phyloP scores from a whole-genome alignment of 2,329 filamentous ascomycete species.

The Sclerotinia glacialis region DNA sequence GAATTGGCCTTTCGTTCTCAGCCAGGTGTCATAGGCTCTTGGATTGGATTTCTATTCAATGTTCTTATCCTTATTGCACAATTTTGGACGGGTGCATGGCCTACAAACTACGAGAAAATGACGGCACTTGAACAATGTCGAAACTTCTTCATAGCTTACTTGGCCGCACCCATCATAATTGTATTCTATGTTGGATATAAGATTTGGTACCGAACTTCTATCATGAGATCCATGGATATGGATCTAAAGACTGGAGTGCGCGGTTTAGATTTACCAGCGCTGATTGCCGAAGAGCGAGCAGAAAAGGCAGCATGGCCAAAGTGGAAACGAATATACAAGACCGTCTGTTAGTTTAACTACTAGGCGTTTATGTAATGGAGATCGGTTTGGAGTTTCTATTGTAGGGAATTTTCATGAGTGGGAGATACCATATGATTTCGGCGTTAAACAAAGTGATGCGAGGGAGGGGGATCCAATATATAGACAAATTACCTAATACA shows the following conservation, averaged over 20 bases:
- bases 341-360: slow-evolving; percentile 55
- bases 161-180: slow-evolving; percentile 66
- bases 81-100: slow-evolving; percentile 83
- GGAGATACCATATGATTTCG: slow-evolving; percentile 13
- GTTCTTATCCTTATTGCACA: slow-evolving; percentile 73
- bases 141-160: slow-evolving; percentile 71
- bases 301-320: slow-evolving; percentile 69
- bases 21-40: slow-evolving; percentile 76
- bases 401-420: neutral
- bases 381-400: neutral
- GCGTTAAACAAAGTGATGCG: neutral
- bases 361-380: neutral
- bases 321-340: slow-evolving; percentile 76
- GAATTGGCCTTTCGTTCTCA: slow-evolving; percentile 82
- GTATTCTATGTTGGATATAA: slow-evolving; percentile 74
- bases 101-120: slow-evolving; percentile 56
- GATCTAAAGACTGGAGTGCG: slow-evolving; percentile 82
- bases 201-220: slow-evolving; percentile 64
- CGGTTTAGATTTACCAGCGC: slow-evolving; percentile 75
- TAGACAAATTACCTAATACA: slow-evolving; percentile 7
- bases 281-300: slow-evolving; percentile 76
- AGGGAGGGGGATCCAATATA: neutral
- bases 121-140: slow-evolving; percentile 49
- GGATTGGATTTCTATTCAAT: slow-evolving; percentile 75
- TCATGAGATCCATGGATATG: slow-evolving; percentile 71